Percentiles rank a stretch among this genome's conserved stretches.
Conservation (phyloP, 2,329 filamentous ascomycete genomes). For the Byssothecium circinans region DNA sequence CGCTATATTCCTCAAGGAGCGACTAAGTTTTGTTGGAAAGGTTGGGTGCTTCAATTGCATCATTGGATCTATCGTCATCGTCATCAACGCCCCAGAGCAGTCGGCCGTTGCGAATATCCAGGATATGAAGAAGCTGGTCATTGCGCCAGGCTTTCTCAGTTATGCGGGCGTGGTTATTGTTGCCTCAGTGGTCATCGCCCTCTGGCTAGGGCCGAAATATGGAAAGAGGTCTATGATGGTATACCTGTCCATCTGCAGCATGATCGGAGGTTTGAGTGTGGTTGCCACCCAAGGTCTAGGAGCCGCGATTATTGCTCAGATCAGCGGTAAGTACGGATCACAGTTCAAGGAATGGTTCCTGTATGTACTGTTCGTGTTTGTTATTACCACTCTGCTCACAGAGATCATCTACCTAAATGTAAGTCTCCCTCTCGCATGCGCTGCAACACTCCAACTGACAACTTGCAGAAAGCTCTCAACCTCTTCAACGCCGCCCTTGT, state of each 20-base stretch:
- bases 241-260: slow-evolving; percentile 93
- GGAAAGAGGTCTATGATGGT: slow-evolving; percentile 98
- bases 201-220: slow-evolving; percentile 83
- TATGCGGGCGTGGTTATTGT: slow-evolving; percentile 84
- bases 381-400: slow-evolving; percentile 82
- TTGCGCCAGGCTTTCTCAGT: slow-evolving; percentile 80
- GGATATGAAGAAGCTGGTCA: slow-evolving; percentile 86
- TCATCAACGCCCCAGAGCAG: slow-evolving; percentile 85
- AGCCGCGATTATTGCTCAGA: slow-evolving; percentile 85
- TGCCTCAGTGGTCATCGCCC: slow-evolving; percentile 69
- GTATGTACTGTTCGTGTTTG: slow-evolving; percentile 88
- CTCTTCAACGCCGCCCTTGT: slow-evolving; percentile 95
- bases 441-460: slow-evolving; percentile 35
- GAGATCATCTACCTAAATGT: slow-evolving; percentile 97
- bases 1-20: slow-evolving; percentile 93
- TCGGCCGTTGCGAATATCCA: slow-evolving; percentile 86
- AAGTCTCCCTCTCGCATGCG: slow-evolving; percentile 44
- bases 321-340: slow-evolving; percentile 65
- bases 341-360: slow-evolving; percentile 99
- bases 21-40: slow-evolving; percentile 92
- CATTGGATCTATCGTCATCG: slow-evolving; percentile 88
- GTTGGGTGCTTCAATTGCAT: slow-evolving; percentile 96
- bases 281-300: slow-evolving; percentile 93
- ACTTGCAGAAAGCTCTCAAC: slow-evolving; percentile 90
- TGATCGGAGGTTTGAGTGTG: slow-evolving; percentile 91